These are phyloP conservation scores for Desmodesmus armatus DNA, from an alignment of 139 green algal genomes.

Conservation along the genomic window DNA sequence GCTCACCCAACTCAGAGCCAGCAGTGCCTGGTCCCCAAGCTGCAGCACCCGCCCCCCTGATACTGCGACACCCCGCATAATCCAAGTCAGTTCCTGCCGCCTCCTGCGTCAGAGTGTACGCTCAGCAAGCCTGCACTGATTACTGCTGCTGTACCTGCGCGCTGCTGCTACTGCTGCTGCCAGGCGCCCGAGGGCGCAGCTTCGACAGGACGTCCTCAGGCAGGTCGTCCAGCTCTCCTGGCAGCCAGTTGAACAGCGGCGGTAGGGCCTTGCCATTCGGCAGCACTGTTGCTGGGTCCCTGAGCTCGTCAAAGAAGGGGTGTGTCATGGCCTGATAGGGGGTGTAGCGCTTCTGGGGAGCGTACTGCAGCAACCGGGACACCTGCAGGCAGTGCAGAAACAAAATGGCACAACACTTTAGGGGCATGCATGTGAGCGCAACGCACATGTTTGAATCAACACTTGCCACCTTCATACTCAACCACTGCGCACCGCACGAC, in stretches of 20 bases:
- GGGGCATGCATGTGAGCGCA: too few relatives aligned
- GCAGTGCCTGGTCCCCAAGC: too few relatives aligned
- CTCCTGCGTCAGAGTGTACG: too few relatives aligned
- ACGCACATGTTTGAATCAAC: too few relatives aligned
- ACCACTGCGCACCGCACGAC: too few relatives aligned
- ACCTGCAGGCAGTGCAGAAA: slow-evolving; percentile 70
- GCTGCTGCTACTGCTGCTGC: not conserved
- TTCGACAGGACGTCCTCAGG: slow-evolving; percentile 66
- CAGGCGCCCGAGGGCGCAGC: slow-evolving; percentile 55
- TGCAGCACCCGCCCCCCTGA: too few relatives aligned
- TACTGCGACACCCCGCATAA: too few relatives aligned
- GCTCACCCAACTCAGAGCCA: too few relatives aligned
- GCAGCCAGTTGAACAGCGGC: slow-evolving; percentile 93
- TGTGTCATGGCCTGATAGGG: slow-evolving; percentile 87
- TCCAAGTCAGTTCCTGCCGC: too few relatives aligned
- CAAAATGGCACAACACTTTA: not conserved
- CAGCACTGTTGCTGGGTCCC: slow-evolving; percentile 82
- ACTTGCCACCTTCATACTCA: too few relatives aligned
- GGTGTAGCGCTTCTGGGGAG: slow-evolving; percentile 79
- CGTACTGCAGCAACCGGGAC: slow-evolving; percentile 94
- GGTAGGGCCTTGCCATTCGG: slow-evolving; percentile 90
- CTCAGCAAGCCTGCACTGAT: too few relatives aligned
- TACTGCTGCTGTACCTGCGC: too few relatives aligned
- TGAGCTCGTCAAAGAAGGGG: slow-evolving; percentile 97
- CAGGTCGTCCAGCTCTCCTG: slow-evolving; percentile 82